Conservation (phyloP, 1,139 yeast species). For the Saccharomyces pastorianus region DNA sequence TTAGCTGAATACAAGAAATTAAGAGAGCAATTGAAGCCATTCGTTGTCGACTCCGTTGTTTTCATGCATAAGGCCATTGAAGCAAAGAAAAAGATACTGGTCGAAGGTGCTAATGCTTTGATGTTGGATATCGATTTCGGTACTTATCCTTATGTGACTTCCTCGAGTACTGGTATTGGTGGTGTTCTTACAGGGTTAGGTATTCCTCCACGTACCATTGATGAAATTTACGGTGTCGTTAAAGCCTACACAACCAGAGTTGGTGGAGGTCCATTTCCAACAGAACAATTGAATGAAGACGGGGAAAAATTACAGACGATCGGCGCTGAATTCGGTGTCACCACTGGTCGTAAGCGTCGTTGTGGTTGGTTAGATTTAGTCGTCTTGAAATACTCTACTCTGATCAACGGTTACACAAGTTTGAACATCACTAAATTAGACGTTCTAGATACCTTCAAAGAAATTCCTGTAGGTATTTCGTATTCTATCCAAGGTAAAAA, state of each 20-base stretch:
- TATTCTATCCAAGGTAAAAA: slow-evolving; percentile 72
- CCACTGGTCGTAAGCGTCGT: slow-evolving; percentile 98
- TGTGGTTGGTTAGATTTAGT: slow-evolving; percentile 99
- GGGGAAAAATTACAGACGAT: slow-evolving; percentile 85
- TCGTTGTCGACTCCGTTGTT: slow-evolving; percentile 85
- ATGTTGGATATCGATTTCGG: slow-evolving; percentile 98
- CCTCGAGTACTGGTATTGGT: slow-evolving; percentile 92
- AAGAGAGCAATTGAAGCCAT: slow-evolving; percentile 72
- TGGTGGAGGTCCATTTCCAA: slow-evolving; percentile 99
- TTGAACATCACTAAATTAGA: slow-evolving; percentile 93
- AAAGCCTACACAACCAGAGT: slow-evolving; percentile 98
- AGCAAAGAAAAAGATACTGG: slow-evolving; percentile 73
- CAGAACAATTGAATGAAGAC: slow-evolving; percentile 81
- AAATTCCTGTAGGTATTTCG: slow-evolving; percentile 77
- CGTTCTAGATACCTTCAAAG: slow-evolving; percentile 82
- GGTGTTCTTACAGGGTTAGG: slow-evolving; percentile 98
- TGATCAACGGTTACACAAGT: slow-evolving; percentile 90
- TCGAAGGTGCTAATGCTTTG: slow-evolving; percentile 97
- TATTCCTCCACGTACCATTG: slow-evolving; percentile 76
- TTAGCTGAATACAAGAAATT: slow-evolving; percentile 66
- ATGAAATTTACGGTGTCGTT: slow-evolving; percentile 86
- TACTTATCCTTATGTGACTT: slow-evolving; percentile 95
- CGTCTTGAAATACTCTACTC: slow-evolving; percentile 80
- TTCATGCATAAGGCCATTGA: slow-evolving; percentile 81
- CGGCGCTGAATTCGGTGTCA: slow-evolving; percentile 96